Evolutionary conservation across 192 early-diverging fungal species (phyloP).

Genomic region (Ambispora gerdemannii): DNA sequence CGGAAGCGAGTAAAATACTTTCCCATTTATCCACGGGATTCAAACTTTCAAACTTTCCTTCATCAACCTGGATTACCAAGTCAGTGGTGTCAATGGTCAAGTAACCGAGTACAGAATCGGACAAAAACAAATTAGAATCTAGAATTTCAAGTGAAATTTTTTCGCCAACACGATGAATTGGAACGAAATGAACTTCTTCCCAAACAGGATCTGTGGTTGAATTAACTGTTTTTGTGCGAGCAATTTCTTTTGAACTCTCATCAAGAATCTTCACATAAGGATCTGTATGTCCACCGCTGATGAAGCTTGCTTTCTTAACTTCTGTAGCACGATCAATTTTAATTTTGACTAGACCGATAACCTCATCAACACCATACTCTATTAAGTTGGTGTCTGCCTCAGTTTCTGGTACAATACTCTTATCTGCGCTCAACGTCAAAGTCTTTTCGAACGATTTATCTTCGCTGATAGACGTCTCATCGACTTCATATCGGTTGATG

Average conservation of each 20-base stretch:
- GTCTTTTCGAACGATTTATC: conserved; percentile 5
- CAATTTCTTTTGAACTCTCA: background rate
- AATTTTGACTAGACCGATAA: conserved; percentile 20
- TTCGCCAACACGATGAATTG: conserved; percentile 8
- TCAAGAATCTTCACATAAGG: conserved; percentile 21
- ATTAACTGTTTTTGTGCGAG: background rate
- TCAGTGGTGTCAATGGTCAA: background rate
- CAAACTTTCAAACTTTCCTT: background rate
- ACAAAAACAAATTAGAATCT: conserved; percentile 7
- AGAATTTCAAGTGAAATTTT: conserved; percentile 18
- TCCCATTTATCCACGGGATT: background rate
- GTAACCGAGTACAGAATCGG: conserved; percentile 6
- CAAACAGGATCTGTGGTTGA: conserved; percentile 1
- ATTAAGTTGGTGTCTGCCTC: background rate
- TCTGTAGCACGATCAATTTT: background rate
- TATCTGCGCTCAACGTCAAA: background rate
- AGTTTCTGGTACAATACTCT: background rate
- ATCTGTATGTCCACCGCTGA: conserved; percentile 7
- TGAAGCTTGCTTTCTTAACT: background rate
- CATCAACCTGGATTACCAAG: background rate
- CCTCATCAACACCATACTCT: background rate
- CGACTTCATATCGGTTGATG: conserved; percentile 18
- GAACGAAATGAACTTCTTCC: conserved; percentile 22
- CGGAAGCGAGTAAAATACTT: background rate
- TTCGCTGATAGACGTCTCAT: background rate